Evolutionary conservation across 2,329 filamentous ascomycete species (phyloP).

Genomic region (Epichloe brachyelytri): DNA sequence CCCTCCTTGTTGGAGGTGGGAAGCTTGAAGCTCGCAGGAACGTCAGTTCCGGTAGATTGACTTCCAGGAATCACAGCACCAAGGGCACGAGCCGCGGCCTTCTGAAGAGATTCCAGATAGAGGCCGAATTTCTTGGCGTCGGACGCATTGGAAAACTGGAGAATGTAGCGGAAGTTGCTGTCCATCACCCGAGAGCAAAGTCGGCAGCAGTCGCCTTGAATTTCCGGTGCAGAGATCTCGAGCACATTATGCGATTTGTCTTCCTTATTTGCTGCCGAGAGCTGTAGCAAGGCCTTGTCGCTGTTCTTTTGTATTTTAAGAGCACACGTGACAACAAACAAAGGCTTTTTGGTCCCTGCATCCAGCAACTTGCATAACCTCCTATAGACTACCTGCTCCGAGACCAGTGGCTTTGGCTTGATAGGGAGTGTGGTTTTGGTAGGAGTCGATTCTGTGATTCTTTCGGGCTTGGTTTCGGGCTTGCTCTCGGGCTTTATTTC

Average conservation of each 20-base stretch:
- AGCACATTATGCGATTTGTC: slow-evolving; percentile 10
- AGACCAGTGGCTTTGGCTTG: neutral
- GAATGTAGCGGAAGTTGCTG: slow-evolving; percentile 3
- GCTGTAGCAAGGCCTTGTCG: slow-evolving; percentile 9
- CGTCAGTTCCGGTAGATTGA: neutral
- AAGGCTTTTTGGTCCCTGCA: neutral
- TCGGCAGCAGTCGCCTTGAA: slow-evolving; percentile 12
- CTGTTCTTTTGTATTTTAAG: slow-evolving; percentile 9
- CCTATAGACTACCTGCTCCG: slow-evolving; percentile 9
- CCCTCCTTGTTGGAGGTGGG: neutral
- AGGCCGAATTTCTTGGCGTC: slow-evolving; percentile 9
- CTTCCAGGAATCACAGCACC: neutral
- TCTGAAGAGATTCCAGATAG: slow-evolving; percentile 8
- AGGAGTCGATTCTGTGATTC: neutral
- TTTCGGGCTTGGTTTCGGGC: neutral
- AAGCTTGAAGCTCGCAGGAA: neutral
- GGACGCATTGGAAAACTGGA: slow-evolving; percentile 9
- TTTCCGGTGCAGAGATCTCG: slow-evolving; percentile 9
- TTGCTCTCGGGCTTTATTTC: neutral
- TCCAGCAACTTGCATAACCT: slow-evolving; percentile 10
- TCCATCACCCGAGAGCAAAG: slow-evolving; percentile 4
- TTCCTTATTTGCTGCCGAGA: slow-evolving; percentile 8
- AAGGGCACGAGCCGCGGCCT: slow-evolving; percentile 1
- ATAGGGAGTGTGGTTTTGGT: neutral
- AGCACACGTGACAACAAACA: slow-evolving; percentile 7